phyloP scores from a whole-genome alignment of 1,284 basidiomycete species.

The Rugosomyces carneus region DNA sequence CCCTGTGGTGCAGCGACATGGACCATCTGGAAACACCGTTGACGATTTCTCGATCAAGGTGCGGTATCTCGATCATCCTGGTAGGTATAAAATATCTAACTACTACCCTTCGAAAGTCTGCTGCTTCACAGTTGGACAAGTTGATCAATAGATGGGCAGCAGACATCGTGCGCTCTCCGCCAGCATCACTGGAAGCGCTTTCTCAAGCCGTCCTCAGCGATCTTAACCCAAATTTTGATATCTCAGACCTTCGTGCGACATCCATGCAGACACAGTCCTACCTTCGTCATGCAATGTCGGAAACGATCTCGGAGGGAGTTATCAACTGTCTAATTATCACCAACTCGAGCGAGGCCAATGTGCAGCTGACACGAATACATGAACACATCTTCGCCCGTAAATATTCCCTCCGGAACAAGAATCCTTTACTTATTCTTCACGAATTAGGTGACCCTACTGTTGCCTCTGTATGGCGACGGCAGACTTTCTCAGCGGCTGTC shows the following conservation, averaged over 20 bases:
- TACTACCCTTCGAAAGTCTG: conserved; percentile 40
- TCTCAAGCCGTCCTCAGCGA: conserved; percentile 57
- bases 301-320: conserved; percentile 71
- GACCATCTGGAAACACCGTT: conserved; percentile 54
- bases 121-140: conserved; percentile 72
- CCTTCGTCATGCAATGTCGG: conserved; percentile 69
- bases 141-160: conserved; percentile 80
- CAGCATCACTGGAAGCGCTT: conserved; percentile 46
- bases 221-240: conserved; percentile 42
- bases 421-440: not conserved
- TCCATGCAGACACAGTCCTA: conserved; percentile 71
- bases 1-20: conserved; percentile 30
- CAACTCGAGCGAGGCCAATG: conserved; percentile 72
- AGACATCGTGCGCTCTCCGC: conserved; percentile 56
- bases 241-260: conserved; percentile 35
- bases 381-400: conserved; percentile 76
- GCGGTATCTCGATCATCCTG: conserved; percentile 16
- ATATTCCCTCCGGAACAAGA: conserved; percentile 24
- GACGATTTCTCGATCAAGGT: conserved; percentile 84
- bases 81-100: not conserved
- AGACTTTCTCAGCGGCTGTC: conserved; percentile 78
- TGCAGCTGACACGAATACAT: conserved; percentile 75
- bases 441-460: conserved; percentile 68
- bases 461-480: conserved; percentile 77
- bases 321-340: conserved; percentile 75